Evolutionary conservation across 352 stramenopile genomes (phyloP).

Genomic region (Globisporangium solare): DNA sequence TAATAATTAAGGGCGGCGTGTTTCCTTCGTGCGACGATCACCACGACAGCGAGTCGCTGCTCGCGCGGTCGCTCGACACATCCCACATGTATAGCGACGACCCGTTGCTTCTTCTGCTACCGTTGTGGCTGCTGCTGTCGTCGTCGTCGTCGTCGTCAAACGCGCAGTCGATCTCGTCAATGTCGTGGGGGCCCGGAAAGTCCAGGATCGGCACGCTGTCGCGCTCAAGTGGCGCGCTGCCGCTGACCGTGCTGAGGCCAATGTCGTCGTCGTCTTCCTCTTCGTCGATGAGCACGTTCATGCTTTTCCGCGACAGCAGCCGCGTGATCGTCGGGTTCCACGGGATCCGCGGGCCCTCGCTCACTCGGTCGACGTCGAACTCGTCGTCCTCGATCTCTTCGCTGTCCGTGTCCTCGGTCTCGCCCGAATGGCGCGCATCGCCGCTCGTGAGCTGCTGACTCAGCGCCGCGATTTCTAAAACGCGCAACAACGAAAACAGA

Average conservation of each 20-base stretch:
- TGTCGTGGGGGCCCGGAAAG: constrained; percentile 26
- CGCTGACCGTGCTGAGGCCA: background rate
- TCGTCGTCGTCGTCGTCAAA: background rate
- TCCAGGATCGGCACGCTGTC: constrained; percentile 59
- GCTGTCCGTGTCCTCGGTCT: constrained; percentile 24
- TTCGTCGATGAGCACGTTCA: constrained; percentile 56
- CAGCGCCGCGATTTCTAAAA: constrained; percentile 11
- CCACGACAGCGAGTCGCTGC: constrained; percentile 1
- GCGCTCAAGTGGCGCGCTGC: background rate
- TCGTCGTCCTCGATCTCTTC: constrained; percentile 21
- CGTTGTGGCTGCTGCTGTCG: too few relatives aligned
- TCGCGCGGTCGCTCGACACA: background rate
- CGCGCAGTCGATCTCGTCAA: constrained; percentile 43
- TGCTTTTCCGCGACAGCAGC: constrained; percentile 40
- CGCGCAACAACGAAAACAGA: background rate
- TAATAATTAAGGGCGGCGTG: constrained; percentile 1
- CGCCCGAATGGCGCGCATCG: constrained; percentile 12
- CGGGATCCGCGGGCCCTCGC: constrained; percentile 33
- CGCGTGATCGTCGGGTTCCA: constrained; percentile 40
- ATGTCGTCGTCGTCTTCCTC: constrained; percentile 38
- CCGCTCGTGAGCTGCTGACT: background rate
- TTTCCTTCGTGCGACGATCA: background rate
- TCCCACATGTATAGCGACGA: background rate
- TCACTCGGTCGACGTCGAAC: constrained; percentile 27
- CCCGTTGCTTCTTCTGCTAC: background rate